Percentiles rank a stretch among this genome's conserved stretches.
Conservation (phyloP, 23 red algal genomes). For the Gracilariopsis chorda region DNA sequence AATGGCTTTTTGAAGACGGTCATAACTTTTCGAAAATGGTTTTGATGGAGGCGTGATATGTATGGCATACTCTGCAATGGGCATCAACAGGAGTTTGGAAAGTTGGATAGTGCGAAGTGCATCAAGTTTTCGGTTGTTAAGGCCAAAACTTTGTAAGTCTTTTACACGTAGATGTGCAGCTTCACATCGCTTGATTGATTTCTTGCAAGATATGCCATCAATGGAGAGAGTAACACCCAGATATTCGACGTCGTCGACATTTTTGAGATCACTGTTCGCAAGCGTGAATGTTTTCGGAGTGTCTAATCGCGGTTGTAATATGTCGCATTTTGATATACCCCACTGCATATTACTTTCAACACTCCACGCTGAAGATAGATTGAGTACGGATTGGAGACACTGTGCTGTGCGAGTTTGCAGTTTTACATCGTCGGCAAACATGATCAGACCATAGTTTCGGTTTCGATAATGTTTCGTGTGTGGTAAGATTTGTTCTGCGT, state of each 20-base stretch:
- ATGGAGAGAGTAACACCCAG: neutral
- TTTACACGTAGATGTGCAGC: neutral
- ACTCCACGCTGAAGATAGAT: neutral
- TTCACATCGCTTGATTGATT: neutral
- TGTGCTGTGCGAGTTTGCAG: neutral
- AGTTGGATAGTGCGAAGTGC: neutral
- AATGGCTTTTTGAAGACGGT: too few species aligned
- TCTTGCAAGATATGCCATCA: neutral
- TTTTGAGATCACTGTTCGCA: neutral
- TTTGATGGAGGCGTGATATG: neutral
- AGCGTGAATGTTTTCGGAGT: neutral
- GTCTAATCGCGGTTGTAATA: neutral
- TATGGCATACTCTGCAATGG: neutral
- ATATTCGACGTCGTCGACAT: neutral
- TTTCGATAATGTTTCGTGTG: neutral
- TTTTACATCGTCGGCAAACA: slow-evolving; percentile 19
- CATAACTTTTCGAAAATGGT: too few species aligned
- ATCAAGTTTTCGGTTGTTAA: neutral
- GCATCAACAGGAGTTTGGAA: neutral
- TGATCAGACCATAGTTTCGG: neutral
- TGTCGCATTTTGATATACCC: neutral
- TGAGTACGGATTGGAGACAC: neutral
- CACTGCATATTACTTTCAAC: neutral
- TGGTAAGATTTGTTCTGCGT: neutral
- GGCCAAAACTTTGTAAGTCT: neutral